phyloP scores from a whole-genome alignment of 2,329 filamentous ascomycete species.

The Hymenoscyphus repandus region DNA sequence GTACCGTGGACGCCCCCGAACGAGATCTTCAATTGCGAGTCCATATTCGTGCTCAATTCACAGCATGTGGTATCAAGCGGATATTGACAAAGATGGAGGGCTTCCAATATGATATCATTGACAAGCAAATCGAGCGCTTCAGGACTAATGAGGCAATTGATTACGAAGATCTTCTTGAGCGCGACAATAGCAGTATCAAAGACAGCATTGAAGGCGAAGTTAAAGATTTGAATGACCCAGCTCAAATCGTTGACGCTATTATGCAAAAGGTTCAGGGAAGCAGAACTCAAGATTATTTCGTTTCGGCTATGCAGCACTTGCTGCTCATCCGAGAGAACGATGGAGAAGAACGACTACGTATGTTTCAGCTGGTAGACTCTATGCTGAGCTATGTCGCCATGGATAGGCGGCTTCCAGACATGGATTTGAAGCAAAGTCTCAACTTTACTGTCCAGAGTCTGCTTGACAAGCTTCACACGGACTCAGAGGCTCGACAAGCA shows the following conservation, averaged over 20 bases:
- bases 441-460: slow-evolving; percentile 96
- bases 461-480: slow-evolving; percentile 91
- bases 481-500: slow-evolving; percentile 87
- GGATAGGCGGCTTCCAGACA: slow-evolving; percentile 90
- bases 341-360: slow-evolving; percentile 82
- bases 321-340: slow-evolving; percentile 88
- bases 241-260: slow-evolving; percentile 92
- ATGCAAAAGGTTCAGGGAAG: slow-evolving; percentile 77
- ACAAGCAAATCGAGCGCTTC: slow-evolving; percentile 96
- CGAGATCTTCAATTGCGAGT: slow-evolving; percentile 84
- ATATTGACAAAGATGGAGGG: slow-evolving; percentile 95
- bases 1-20: slow-evolving; percentile 88
- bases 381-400: slow-evolving; percentile 99
- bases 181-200: slow-evolving; percentile 84
- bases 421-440: slow-evolving; percentile 95
- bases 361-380: slow-evolving; percentile 97
- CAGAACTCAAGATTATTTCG: slow-evolving; percentile 88
- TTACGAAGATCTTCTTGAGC: slow-evolving; percentile 93
- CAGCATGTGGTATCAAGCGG: slow-evolving; percentile 89
- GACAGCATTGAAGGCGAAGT: slow-evolving; percentile 64
- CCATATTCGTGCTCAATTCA: slow-evolving; percentile 94
- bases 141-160: slow-evolving; percentile 93
- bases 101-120: slow-evolving; percentile 96
- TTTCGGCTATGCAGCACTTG: slow-evolving; percentile 91
- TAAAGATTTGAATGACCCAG: slow-evolving; percentile 87